Conservation (phyloP, 2,329 filamentous ascomycete genomes). For the Ophiocordyceps camponoti-leonardi region DNA sequence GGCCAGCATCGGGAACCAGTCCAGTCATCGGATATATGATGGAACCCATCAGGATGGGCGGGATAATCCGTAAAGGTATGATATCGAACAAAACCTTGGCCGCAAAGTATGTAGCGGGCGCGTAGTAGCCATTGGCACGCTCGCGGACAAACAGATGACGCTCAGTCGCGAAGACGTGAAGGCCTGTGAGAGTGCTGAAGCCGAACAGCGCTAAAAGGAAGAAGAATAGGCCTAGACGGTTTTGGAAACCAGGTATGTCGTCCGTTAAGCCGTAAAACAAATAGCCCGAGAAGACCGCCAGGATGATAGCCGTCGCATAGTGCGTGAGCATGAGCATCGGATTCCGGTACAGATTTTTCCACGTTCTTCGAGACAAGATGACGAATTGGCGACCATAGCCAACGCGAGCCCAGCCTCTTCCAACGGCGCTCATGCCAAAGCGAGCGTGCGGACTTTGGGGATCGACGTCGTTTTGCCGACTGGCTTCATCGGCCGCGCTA, state of each 20-base stretch:
- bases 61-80: conserved; percentile 80
- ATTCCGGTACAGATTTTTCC: conserved; percentile 94
- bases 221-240: conserved; percentile 91
- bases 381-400: conserved; percentile 68
- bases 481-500: conserved; percentile 44
- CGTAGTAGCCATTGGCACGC: conserved; percentile 91
- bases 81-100: conserved; percentile 99
- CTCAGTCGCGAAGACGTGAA: conserved; percentile 87
- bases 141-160: conserved; percentile 83
- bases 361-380: conserved; percentile 80
- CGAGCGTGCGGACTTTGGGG: conserved; percentile 29
- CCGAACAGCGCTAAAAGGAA: conserved; percentile 92
- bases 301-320: conserved; percentile 88
- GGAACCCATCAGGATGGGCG: conserved; percentile 83
- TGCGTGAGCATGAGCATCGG: conserved; percentile 97
- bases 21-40: conserved; percentile 99
- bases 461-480: conserved; percentile 42
- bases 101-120: conserved; percentile 82
- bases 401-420: conserved; percentile 69
- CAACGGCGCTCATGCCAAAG: conserved; percentile 38
- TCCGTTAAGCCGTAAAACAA: conserved; percentile 93
- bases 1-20: conserved; percentile 59
- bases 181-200: conserved; percentile 85
- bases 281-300: conserved; percentile 87
- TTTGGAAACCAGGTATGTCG: conserved; percentile 95